Base-by-base conservation (phyloP, 148 eudicot genomes). In the Persicaria maculosa region DNA sequence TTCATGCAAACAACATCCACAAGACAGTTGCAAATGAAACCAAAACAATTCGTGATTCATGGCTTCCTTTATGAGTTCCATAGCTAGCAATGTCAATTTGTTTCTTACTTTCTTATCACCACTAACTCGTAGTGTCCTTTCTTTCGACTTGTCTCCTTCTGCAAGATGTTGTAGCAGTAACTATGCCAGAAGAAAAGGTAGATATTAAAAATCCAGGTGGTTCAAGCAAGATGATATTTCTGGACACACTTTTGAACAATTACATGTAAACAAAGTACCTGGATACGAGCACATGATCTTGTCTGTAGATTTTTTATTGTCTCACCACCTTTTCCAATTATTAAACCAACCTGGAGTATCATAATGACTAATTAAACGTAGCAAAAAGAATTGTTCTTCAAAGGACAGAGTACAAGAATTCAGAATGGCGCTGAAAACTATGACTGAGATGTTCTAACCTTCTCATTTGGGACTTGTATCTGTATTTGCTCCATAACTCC, bases 281-380 rank as follows among this genome's bases (percentile, higher is more conserved):
- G 99, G 83, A 95, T 95, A 44, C 99, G 93, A 50, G 99, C 99
- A 46, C 99, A 97, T 46, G 99, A 92, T 81, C 90, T 86, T 45
- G n/a, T n/a, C n/a, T n/a, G n/a, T n/a, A n/a, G n/a, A n/a, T n/a
- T n/a, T n/a, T n/a, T n/a, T n/a, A n/a, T n/a, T n/a, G n/a, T n/a
- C n/a, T n/a, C n/a, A n/a, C n/a, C n/a, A n/a, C n/a, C n/a, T n/a
- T n/a, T n/a, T n/a, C n/a, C n/a, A n/a, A n/a, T n/a, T n/a, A n/a
- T n/a, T n/a, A n/a, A n/a, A n/a, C n/a, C n/a, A n/a, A n/a, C n/a
- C n/a, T n/a, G n/a, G n/a, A n/a, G n/a, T n/a, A n/a, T n/a, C n/a
- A n/a, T n/a, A n/a, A n/a, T n/a, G n/a, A n/a, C n/a, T n/a, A n/a
- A n/a, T n/a, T n/a, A n/a, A n/a, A n/a, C n/a, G n/a, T n/a, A n/a